Conservation (phyloP, 495 filamentous ascomycete genomes). For the Penicillium samsonianum region DNA sequence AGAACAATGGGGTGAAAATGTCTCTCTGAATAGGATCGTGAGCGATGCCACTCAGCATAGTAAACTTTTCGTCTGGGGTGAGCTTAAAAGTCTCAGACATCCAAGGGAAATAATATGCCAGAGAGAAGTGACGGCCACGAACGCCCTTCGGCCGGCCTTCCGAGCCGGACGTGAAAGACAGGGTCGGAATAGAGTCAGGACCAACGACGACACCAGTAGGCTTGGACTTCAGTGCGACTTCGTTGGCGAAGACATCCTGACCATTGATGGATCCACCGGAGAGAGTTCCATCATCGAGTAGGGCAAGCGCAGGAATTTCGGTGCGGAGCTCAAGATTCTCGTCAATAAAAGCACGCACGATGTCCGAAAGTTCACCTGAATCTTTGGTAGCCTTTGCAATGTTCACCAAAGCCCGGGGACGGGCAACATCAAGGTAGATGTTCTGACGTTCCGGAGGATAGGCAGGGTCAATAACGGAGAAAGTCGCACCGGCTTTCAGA, state of each 20-base stretch:
- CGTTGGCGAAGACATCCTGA: slow-evolving; percentile 64
- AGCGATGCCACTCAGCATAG: slow-evolving; percentile 78
- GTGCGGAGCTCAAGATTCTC: slow-evolving; percentile 71
- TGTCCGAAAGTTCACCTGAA: slow-evolving; percentile 65
- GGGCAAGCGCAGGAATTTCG: slow-evolving; percentile 72
- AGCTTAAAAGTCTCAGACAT: slow-evolving; percentile 84
- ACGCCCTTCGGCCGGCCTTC: slow-evolving; percentile 89
- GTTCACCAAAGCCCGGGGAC: slow-evolving; percentile 74
- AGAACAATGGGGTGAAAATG: slow-evolving; percentile 91
- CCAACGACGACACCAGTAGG: slow-evolving; percentile 79
- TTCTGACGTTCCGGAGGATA: slow-evolving; percentile 89
- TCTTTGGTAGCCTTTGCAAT: slow-evolving; percentile 80
- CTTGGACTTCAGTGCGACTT: slow-evolving; percentile 52
- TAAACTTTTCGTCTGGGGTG: slow-evolving; percentile 74
- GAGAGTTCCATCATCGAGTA: slow-evolving; percentile 74
- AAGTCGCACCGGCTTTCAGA: slow-evolving; percentile 52
- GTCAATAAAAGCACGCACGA: slow-evolving; percentile 73
- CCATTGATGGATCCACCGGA: slow-evolving; percentile 64
- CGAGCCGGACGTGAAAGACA: slow-evolving; percentile 83
- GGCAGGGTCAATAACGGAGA: slow-evolving; percentile 76
- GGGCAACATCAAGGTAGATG: slow-evolving; percentile 87
- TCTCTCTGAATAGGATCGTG: slow-evolving; percentile 93
- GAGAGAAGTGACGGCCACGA: slow-evolving; percentile 80
- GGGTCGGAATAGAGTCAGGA: slow-evolving; percentile 81
- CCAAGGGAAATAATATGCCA: slow-evolving; percentile 89